phyloP scores from a whole-genome alignment of 352 stramenopile species.

The Globisporangium rhizosaccharum region DNA sequence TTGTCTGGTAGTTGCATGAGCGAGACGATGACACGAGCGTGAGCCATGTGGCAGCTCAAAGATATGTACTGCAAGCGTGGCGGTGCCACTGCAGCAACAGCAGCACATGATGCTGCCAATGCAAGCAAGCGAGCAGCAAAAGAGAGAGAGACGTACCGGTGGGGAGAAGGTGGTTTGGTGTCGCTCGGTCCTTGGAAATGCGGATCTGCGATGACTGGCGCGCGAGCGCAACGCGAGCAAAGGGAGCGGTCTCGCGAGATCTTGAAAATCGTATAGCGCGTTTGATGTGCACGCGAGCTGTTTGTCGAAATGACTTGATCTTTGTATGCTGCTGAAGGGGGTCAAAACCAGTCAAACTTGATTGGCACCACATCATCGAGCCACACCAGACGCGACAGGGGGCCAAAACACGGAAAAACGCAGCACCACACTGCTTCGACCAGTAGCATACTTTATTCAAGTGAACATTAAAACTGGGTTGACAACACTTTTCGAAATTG shows the following conservation, averaged over 20 bases:
- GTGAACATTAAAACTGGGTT: neutral
- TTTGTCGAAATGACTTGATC: neutral
- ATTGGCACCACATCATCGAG: neutral
- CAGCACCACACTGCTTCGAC: too few relatives aligned
- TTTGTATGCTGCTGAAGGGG: neutral
- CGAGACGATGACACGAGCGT: neutral
- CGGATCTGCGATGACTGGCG: constrained; percentile 13
- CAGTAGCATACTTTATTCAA: neutral
- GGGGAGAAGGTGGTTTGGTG: neutral
- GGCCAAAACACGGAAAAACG: constrained; percentile 14
- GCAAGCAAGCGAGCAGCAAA: neutral
- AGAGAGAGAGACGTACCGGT: constrained; percentile 1
- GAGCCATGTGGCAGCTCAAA: neutral
- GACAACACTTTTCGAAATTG: too few relatives aligned
- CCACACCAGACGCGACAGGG: constrained; percentile 9
- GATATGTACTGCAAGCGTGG: neutral
- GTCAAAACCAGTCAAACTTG: constrained; percentile 3
- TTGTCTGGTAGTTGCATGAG: constrained; percentile 2
- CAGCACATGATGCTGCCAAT: neutral
- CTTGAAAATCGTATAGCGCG: neutral
- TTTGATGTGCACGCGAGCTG: neutral
- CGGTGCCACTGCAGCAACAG: neutral
- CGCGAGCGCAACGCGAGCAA: neutral
- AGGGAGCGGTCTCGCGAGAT: neutral
- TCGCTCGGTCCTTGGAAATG: constrained; percentile 11